phyloP scores from a whole-genome alignment of 1,139 yeast species.

The Hemisphaericaspora lyxosophila region DNA sequence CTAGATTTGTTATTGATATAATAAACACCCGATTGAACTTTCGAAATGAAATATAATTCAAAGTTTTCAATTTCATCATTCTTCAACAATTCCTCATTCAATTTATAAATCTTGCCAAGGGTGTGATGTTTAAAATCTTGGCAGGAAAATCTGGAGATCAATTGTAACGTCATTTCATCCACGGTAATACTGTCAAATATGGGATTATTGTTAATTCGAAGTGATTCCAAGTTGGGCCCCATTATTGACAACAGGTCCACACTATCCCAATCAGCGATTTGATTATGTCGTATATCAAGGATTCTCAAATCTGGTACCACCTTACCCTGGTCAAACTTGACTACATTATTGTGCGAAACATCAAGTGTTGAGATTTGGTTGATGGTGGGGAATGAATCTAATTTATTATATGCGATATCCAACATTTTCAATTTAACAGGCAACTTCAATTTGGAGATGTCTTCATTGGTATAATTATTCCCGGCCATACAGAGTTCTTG shows the following conservation, averaged over 20 bases:
- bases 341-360: conserved; percentile 27
- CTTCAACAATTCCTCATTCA: conserved; percentile 59
- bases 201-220: conserved; percentile 57
- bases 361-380: conserved; percentile 13
- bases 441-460: conserved; percentile 12
- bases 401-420: conserved; percentile 48
- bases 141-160: conserved; percentile 52
- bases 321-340: neutral
- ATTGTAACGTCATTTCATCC: conserved; percentile 37
- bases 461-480: conserved; percentile 37
- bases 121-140: conserved; percentile 6
- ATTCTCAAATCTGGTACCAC: conserved; percentile 5
- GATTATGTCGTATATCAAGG: conserved; percentile 52
- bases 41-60: conserved; percentile 64
- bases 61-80: conserved; percentile 56
- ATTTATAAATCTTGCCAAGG: conserved; percentile 24
- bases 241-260: conserved; percentile 39
- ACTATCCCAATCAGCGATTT: conserved; percentile 44
- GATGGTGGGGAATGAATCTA: conserved; percentile 32
- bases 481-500: conserved; percentile 46
- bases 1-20: conserved; percentile 18
- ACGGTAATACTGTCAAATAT: conserved; percentile 34
- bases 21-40: conserved; percentile 37
- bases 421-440: conserved; percentile 21
- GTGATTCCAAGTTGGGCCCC: conserved; percentile 40